Evolutionary conservation across 345 rosid species (phyloP).

Genomic region (Eucalyptus albens): DNA sequence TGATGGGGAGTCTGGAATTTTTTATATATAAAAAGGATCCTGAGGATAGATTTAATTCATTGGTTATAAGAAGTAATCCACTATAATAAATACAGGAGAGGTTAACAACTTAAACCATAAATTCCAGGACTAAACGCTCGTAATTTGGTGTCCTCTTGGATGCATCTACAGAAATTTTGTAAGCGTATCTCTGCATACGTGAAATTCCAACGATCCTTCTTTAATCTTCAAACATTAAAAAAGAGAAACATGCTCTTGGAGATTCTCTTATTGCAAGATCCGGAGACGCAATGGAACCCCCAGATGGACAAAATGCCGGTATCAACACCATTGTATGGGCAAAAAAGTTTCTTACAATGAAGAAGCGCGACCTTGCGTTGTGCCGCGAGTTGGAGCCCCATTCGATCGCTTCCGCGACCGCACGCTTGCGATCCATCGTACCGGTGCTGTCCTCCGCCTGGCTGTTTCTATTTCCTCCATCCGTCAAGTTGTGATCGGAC

Average conservation of each 20-base stretch:
- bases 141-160: neutral
- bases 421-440: slow-evolving; percentile 21
- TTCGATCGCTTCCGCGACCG: neutral
- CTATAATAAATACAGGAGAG: neutral
- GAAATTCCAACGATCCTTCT: neutral
- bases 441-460: neutral
- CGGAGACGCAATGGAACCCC: neutral
- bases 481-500: neutral
- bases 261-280: neutral
- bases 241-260: neutral
- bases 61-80: neutral
- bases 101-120: neutral
- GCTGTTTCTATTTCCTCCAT: neutral
- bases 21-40: neutral
- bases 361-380: slow-evolving; percentile 1
- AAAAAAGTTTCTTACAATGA: neutral
- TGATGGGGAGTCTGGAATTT: neutral
- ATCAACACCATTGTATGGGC: neutral
- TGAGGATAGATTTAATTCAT: neutral
- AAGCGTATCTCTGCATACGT: neutral
- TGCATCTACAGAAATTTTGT: neutral
- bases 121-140: neutral
- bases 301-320: neutral
- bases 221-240: neutral
- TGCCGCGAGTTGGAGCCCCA: neutral